phyloP scores from a whole-genome alignment of 768 basidiomycete species.

The Mycena galericulata region DNA sequence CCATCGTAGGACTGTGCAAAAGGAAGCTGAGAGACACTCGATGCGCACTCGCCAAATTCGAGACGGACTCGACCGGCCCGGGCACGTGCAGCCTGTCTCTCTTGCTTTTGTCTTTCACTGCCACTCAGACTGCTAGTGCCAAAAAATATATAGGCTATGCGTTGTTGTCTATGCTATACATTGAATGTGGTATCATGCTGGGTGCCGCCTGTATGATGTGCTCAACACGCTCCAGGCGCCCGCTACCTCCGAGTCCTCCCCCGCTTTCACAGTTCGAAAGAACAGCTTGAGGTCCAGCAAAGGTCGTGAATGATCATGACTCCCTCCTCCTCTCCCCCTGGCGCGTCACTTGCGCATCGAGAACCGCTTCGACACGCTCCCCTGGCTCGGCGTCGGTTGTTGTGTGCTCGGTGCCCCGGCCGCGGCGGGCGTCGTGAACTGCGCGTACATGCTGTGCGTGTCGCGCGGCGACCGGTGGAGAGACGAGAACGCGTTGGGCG shows the following conservation, averaged over 20 bases:
- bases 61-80: background rate
- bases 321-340: background rate
- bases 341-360: constrained; percentile 36
- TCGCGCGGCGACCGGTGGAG: constrained; percentile 74
- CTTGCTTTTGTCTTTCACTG: constrained; percentile 14
- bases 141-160: constrained; percentile 25
- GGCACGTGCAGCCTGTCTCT: constrained; percentile 1
- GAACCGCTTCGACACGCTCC: constrained; percentile 47
- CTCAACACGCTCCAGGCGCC: constrained; percentile 23
- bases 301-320: constrained; percentile 23
- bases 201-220: constrained; percentile 15
- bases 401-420: constrained; percentile 34
- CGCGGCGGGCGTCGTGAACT: constrained; percentile 50
- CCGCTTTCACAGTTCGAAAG: constrained; percentile 12
- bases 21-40: too few relatives aligned
- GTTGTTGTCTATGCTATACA: constrained; percentile 23
- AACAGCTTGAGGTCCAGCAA: constrained; percentile 5
- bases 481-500: constrained; percentile 67
- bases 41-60: too few relatives aligned
- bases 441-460: constrained; percentile 68
- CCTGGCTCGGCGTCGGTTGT: background rate
- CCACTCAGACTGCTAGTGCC: constrained; percentile 25
- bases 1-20: constrained; percentile 44
- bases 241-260: constrained; percentile 7
- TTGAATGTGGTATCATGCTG: constrained; percentile 26